These are phyloP conservation scores for Sporothrix euskadiensis DNA, from an alignment of 2,329 filamentous ascomycete genomes.

Conservation along the genomic window DNA sequence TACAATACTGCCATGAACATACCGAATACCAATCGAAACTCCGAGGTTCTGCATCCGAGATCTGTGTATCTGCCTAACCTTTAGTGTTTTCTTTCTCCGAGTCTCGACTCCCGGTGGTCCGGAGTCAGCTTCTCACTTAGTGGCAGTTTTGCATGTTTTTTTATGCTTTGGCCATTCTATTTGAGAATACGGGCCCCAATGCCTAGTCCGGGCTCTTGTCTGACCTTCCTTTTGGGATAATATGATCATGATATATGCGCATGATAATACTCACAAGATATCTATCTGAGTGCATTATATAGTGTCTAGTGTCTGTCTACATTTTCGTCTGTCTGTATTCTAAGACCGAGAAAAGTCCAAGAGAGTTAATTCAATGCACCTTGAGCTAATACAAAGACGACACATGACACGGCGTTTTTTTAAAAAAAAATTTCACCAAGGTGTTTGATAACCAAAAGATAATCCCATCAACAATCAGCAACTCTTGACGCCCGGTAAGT, in stretches of 20 bases:
- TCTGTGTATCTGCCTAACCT: not conserved
- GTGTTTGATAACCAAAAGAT: too few relatives aligned
- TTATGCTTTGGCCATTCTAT: not conserved
- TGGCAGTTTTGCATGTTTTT: not conserved
- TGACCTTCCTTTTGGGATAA: not conserved
- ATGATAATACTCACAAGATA: not conserved
- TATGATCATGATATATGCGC: not conserved
- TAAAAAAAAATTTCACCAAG: too few relatives aligned
- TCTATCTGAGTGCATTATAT: not conserved
- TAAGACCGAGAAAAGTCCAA: too few relatives aligned
- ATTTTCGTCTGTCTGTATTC: too few relatives aligned
- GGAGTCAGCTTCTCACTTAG: not conserved
- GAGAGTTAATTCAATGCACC: too few relatives aligned
- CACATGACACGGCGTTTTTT: too few relatives aligned
- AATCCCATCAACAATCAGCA: too few relatives aligned
- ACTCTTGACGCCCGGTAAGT: too few relatives aligned
- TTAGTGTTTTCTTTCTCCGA: not conserved
- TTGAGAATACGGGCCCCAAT: not conserved
- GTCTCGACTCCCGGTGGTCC: conserved; percentile 9
- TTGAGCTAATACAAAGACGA: too few relatives aligned
- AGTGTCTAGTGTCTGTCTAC: not conserved
- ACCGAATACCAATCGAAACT: not conserved
- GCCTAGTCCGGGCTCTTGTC: not conserved
- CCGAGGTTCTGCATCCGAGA: conserved; percentile 2
- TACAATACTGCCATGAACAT: not conserved